Base-by-base conservation (phyloP, 2,329 filamentous ascomycete genomes). In the Hypomyces rosellus region DNA sequence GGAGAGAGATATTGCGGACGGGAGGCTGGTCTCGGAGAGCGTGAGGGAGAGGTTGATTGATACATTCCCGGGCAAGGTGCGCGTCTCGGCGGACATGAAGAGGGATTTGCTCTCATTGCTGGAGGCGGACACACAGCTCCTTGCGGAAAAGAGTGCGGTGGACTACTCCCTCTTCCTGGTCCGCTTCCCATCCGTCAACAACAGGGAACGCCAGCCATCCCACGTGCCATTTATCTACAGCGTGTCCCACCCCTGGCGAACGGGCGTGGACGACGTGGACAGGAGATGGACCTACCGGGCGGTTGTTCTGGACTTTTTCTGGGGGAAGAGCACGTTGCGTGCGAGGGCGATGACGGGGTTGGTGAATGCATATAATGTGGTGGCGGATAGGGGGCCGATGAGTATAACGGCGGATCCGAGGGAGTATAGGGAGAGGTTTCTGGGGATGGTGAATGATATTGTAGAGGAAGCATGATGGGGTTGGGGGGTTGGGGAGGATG, bases 161-260 rank as follows among this genome's bases (percentile, higher is more conserved):
- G 86, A 89, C 63, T 90, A 89, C 65, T 89, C 85, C 0, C 74
- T 89, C 2, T 89, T 89, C 59, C 67, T 89, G 0, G 78, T 88
- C 1, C 76, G 85, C 0, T 63, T 60, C 16, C 65, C 65, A 53
- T 11, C 54, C 54, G 42, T 22, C 42, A 30, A 34, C 14, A 18
- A 34, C 14, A 14, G 20, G 13, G 16, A n/a, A 30, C n/a, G 14
- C 22, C 12, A 33, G 42, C 25, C 77, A 41, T 22, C 41, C 11
- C 4, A 33, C 40, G 18, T 25, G 22, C 77, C 78, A 0, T 65
- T 67, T 0, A 60, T 65, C 37, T 37, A 52, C 22, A 61, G 61
- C 5, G 53, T 60, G 3, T 57, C 58, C 0, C 53, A 61, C 5
- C 54, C 58, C 0, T 89, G 85, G 85, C 73, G 85, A 11, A 76